These are phyloP conservation scores for Ophiostoma sp. DNA, from an alignment of 2,329 filamentous ascomycete species.

Conservation along the genomic window DNA sequence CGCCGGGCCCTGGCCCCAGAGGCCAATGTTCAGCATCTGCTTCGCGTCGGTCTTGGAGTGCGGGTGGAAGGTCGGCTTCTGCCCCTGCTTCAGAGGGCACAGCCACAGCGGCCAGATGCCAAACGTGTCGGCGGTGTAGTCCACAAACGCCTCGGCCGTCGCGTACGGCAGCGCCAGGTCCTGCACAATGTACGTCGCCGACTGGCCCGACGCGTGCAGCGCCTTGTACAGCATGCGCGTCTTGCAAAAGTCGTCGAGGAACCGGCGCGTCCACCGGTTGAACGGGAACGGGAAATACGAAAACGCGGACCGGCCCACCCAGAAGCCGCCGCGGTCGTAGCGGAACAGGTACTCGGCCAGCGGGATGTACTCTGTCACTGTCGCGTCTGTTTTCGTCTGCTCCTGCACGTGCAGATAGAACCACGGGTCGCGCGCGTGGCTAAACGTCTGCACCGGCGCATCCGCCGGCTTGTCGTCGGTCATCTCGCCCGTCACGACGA, in stretches of 20 bases:
- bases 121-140: constrained; percentile 48
- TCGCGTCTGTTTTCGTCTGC: constrained; percentile 34
- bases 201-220: constrained; percentile 61
- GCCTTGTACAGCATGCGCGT: constrained; percentile 70
- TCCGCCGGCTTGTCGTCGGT: constrained; percentile 46
- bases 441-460: constrained; percentile 47
- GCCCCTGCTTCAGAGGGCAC: constrained; percentile 48
- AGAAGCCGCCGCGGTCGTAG: constrained; percentile 71
- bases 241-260: constrained; percentile 67
- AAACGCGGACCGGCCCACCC: constrained; percentile 63
- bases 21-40: constrained; percentile 57
- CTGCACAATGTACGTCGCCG: constrained; percentile 61
- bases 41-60: constrained; percentile 30
- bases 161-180: constrained; percentile 57
- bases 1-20: constrained; percentile 71
- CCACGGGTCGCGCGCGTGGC: constrained; percentile 62
- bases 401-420: constrained; percentile 66
- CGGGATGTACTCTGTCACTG: constrained; percentile 53
- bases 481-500: constrained; percentile 61
- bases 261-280: constrained; percentile 59
- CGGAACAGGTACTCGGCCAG: constrained; percentile 70
- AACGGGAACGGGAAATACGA: constrained; percentile 63
- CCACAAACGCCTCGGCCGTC: constrained; percentile 48
- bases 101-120: constrained; percentile 58
- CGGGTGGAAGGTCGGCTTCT: constrained; percentile 52